A percentile compares a stretch with the other conserved stretches of the same genome.
phyloP scores from a whole-genome alignment of 2,329 filamentous ascomycete genomes.

The Pezicula radicicola region DNA sequence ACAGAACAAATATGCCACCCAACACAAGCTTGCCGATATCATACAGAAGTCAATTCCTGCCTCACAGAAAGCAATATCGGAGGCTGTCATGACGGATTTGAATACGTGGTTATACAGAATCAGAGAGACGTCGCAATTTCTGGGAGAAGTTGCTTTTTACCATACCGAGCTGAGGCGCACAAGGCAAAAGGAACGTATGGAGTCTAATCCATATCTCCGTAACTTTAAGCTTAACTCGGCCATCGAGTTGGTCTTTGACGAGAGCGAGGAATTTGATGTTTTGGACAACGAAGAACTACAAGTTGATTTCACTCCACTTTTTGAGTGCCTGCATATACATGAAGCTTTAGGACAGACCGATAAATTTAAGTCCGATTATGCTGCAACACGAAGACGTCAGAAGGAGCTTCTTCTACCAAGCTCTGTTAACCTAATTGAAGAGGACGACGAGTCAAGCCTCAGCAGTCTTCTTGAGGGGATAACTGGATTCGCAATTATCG shows the following conservation, averaged over 20 bases:
- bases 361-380: slow-evolving; percentile 86
- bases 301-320: slow-evolving; percentile 90
- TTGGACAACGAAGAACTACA: slow-evolving; percentile 93
- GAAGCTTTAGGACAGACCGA: slow-evolving; percentile 91
- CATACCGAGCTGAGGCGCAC: slow-evolving; percentile 86
- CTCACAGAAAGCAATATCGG: slow-evolving; percentile 88
- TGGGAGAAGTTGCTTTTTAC: slow-evolving; percentile 95
- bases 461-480: slow-evolving; percentile 91
- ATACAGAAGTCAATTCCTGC: slow-evolving; percentile 95
- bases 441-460: slow-evolving; percentile 83
- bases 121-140: slow-evolving; percentile 90
- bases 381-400: slow-evolving; percentile 84
- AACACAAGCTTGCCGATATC: slow-evolving; percentile 91
- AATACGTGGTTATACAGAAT: slow-evolving; percentile 97
- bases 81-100: slow-evolving; percentile 93
- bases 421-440: slow-evolving; percentile 72
- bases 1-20: slow-evolving; percentile 82
- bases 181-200: slow-evolving; percentile 78
- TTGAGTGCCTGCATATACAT: slow-evolving; percentile 95
- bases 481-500: slow-evolving; percentile 93
- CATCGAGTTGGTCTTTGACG: slow-evolving; percentile 92
- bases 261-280: slow-evolving; percentile 92
- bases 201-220: slow-evolving; percentile 69
- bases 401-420: slow-evolving; percentile 85
- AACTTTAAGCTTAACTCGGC: slow-evolving; percentile 94